These are phyloP conservation scores for Fusarium bactridioides DNA, from an alignment of 2,329 filamentous ascomycete species.

Conservation along the genomic window DNA sequence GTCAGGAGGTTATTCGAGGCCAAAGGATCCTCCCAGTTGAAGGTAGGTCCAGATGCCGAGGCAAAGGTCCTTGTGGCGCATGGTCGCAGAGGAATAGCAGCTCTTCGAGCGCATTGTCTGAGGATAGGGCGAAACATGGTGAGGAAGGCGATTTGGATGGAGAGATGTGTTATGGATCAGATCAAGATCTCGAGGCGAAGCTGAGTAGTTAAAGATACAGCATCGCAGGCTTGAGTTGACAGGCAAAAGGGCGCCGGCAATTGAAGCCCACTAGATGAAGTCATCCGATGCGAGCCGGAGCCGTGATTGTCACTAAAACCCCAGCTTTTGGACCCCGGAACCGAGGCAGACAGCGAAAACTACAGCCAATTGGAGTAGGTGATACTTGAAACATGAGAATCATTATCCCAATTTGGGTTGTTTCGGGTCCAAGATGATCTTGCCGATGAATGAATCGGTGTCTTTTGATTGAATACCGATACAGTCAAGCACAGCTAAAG, in stretches of 20 bases:
- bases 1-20: constrained; percentile 78
- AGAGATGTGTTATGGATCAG: not conserved
- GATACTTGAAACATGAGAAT: constrained; percentile 7
- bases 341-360: constrained; percentile 26
- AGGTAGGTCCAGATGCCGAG: constrained; percentile 53
- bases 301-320: constrained; percentile 31
- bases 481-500: not conserved
- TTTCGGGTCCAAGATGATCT: constrained; percentile 17
- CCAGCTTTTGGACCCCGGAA: constrained; percentile 40
- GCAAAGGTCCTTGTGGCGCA: constrained; percentile 47
- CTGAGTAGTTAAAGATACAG: constrained; percentile 30
- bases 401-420: constrained; percentile 12
- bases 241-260: constrained; percentile 32
- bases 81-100: constrained; percentile 35
- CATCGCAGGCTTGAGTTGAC: constrained; percentile 14
- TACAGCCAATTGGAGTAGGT: constrained; percentile 10
- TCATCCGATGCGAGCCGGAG: constrained; percentile 45
- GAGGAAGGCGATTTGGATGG: not conserved
- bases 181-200: not conserved
- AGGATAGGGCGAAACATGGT: constrained; percentile 46
- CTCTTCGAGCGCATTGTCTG: constrained; percentile 40
- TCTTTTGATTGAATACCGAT: constrained; percentile 25
- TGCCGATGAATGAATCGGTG: constrained; percentile 21
- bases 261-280: constrained; percentile 38
- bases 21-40: constrained; percentile 94